These are phyloP conservation scores for Termitomyces sp. DNA, from an alignment of 768 basidiomycete species.

Conservation along the genomic window DNA sequence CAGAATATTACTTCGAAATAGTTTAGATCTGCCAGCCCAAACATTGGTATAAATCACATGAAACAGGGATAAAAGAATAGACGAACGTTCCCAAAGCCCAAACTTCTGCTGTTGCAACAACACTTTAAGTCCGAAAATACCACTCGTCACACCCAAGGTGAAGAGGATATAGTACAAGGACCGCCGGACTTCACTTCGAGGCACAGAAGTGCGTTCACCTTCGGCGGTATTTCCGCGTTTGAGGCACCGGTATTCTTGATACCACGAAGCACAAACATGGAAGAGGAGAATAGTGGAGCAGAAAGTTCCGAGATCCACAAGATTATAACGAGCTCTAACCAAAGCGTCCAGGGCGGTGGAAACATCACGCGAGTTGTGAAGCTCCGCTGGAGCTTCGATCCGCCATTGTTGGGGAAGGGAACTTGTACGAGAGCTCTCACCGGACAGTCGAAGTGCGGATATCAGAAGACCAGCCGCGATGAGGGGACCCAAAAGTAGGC, in stretches of 20 bases:
- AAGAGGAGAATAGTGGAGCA: constrained; percentile 75
- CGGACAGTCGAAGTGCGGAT: constrained; percentile 34
- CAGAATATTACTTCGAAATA: constrained; percentile 67
- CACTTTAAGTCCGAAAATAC: constrained; percentile 44
- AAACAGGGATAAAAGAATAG: neutral
- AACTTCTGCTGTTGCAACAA: constrained; percentile 34
- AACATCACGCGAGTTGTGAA: constrained; percentile 35
- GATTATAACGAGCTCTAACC: constrained; percentile 62
- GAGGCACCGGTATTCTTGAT: constrained; percentile 54
- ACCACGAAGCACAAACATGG: constrained; percentile 76
- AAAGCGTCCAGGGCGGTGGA: constrained; percentile 48
- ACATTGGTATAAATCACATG: neutral
- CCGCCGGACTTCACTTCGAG: constrained; percentile 62
- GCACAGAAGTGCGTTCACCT: constrained; percentile 71
- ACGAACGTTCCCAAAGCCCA: constrained; percentile 69
- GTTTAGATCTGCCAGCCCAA: constrained; percentile 54
- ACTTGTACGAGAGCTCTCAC: constrained; percentile 16
- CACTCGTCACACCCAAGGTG: constrained; percentile 44
- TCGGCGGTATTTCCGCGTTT: constrained; percentile 38
- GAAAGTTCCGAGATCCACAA: constrained; percentile 75
- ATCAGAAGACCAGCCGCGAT: constrained; percentile 66
- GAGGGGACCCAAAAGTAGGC: constrained; percentile 78
- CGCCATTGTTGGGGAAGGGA: constrained; percentile 63
- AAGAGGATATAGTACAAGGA: constrained; percentile 63
- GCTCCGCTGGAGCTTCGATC: constrained; percentile 64